Evolutionary conservation across 129 eudicot species (phyloP).

Genomic region (Centaurea solstitialis): DNA sequence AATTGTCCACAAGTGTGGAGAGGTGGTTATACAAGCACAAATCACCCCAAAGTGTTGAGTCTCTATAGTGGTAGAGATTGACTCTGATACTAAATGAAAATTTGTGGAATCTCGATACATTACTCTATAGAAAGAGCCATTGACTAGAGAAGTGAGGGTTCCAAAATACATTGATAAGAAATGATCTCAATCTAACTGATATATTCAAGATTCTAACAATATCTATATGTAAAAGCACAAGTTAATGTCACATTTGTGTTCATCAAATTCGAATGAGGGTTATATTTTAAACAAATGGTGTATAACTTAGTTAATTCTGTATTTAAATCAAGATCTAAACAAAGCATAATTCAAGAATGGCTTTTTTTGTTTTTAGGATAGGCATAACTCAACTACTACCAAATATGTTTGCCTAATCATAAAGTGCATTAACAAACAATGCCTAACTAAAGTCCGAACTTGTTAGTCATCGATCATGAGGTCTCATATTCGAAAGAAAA

Average conservation of each 20-base stretch:
- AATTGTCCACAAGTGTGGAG: too few relatives aligned
- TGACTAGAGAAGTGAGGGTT: neutral
- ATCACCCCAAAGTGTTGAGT: neutral
- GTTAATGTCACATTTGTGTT: neutral
- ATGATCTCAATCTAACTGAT: neutral
- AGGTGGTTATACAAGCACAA: too few relatives aligned
- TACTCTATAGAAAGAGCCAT: neutral
- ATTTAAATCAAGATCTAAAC: neutral
- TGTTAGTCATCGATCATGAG: conserved; percentile 21
- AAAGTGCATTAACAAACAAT: conserved; percentile 34
- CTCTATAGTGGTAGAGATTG: neutral
- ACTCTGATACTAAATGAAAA: neutral
- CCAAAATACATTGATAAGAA: neutral
- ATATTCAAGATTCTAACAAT: neutral
- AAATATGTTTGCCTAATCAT: conserved; percentile 36
- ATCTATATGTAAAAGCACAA: neutral
- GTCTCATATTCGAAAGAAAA: conserved; percentile 18
- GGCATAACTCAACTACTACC: conserved; percentile 29
- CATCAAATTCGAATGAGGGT: neutral
- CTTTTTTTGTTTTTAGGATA: conserved; percentile 29
- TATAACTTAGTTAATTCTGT: neutral
- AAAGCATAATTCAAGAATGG: conserved; percentile 10
- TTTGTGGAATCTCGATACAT: neutral
- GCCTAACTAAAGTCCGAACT: conserved; percentile 29
- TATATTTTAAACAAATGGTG: neutral